These are phyloP conservation scores for Oxyria digyna DNA, from an alignment of 148 eudicot species.

Conservation along the genomic window DNA sequence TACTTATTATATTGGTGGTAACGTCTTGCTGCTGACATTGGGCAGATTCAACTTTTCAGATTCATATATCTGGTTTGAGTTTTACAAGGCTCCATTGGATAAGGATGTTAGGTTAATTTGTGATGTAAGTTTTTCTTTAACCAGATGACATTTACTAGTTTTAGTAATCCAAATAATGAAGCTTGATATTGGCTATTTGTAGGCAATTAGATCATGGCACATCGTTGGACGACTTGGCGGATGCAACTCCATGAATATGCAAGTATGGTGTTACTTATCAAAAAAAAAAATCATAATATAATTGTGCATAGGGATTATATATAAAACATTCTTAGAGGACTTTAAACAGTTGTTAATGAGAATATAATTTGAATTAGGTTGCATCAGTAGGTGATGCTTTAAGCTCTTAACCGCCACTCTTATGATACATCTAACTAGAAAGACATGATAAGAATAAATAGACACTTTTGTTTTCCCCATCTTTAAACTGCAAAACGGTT, in stretches of 20 bases:
- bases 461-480: neutral
- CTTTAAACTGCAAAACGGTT: neutral
- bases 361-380: neutral
- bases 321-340: neutral
- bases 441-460: too few species aligned
- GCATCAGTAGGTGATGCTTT: neutral
- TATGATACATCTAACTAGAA: neutral
- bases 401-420: neutral
- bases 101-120: constrained; percentile 69
- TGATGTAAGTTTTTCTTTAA: constrained; percentile 50
- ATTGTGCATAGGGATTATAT: neutral
- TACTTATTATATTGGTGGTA: neutral
- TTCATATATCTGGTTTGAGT: constrained; percentile 88
- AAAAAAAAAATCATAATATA: neutral
- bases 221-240: constrained; percentile 97
- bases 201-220: constrained; percentile 93
- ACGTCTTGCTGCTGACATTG: constrained; percentile 7
- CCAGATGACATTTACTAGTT: neutral
- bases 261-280: constrained; percentile 30
- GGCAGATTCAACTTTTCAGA: constrained; percentile 74
- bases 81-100: constrained; percentile 72
- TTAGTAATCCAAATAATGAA: neutral
- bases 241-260: constrained; percentile 96
- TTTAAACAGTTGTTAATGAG: neutral
- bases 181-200: constrained; percentile 12